Evolutionary conservation across 2,329 filamentous ascomycete genomes (phyloP).

Genomic region (Talaromyces sp.): DNA sequence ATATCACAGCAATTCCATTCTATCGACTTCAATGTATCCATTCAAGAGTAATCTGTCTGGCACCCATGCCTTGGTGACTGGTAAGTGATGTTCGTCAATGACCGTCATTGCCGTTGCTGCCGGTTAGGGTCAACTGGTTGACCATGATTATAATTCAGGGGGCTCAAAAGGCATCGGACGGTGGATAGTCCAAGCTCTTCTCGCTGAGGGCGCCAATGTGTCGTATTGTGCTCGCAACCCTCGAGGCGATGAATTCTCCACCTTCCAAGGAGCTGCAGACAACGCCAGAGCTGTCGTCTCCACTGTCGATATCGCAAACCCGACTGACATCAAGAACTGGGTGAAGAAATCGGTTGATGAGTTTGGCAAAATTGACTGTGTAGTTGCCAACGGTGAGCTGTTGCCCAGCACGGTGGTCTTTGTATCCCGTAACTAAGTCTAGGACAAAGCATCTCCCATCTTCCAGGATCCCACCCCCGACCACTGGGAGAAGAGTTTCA

Average conservation of each 20-base stretch:
- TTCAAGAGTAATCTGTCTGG: not conserved
- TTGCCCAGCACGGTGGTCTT: not conserved
- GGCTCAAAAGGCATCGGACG: not conserved
- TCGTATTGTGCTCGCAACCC: not conserved
- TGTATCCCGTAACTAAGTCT: not conserved
- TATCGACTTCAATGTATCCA: not conserved
- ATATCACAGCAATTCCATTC: not conserved
- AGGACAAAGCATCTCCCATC: not conserved
- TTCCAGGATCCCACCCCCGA: conserved; percentile 1
- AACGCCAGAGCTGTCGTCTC: not conserved
- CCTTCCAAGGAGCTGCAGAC: not conserved
- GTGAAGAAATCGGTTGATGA: not conserved
- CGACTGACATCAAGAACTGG: not conserved
- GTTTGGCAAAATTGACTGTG: not conserved
- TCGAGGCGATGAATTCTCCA: not conserved
- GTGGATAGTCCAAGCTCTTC: not conserved
- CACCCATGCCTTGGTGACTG: not conserved
- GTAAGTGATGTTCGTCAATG: not conserved
- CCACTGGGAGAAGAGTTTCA: conserved; percentile 7
- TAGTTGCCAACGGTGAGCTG: not conserved
- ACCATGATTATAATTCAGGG: not conserved
- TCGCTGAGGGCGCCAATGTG: not conserved
- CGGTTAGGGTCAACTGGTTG: not conserved
- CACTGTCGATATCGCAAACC: not conserved
- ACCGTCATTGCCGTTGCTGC: not conserved